Evolutionary conservation across 192 early-diverging fungal genomes (phyloP), one percentile per base, ranked within the genome.

Genomic region (Gigaspora rosea): DNA sequence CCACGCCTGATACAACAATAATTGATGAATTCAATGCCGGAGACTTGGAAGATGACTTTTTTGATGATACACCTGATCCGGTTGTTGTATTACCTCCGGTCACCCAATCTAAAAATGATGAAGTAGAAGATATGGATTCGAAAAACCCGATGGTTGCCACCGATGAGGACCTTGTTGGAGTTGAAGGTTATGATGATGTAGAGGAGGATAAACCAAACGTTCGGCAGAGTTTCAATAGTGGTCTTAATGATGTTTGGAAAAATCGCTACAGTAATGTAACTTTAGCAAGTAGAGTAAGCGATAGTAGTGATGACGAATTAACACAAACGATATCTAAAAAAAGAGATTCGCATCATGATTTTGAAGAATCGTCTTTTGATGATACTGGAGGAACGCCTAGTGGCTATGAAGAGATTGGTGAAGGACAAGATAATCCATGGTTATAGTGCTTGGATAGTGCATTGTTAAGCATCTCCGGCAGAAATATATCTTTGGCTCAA

Each of bases 131-230:
- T 67, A 71, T 50, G 9, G 41, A 11, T 41, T 65, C 50, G 7
- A 75, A 74, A 4, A 88, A 88, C 56, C 85, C 85, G 13, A 85
- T 88, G 85, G 87, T 88, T 2, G 76, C 87, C 33, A 76, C 56
- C 5, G 87, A 88, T 77, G 87, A 88, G 54, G 87, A 86, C 57
- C 77, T 86, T 27, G 84, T 79, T 47, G 79, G 76, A 4, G 71
- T 71, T n/a, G 78, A 80, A 13, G 78, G 75, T 47, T 71, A 79
- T 47, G 81, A 79, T 36, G 68, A 71, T 2, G 52, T 48, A 50
- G 46, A 63, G 3, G 27, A 70, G 36, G 6, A 66, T 61, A 62
- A 64, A 78, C 7, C 71, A 46, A 52, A 52, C 41, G 36, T 12
- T n/a, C 36, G 51, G 13, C 27, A 51, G 18, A 63, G 36, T n/a